Evolutionary conservation across 495 filamentous ascomycete genomes (phyloP).

Genomic region (Trichoderma virens): DNA sequence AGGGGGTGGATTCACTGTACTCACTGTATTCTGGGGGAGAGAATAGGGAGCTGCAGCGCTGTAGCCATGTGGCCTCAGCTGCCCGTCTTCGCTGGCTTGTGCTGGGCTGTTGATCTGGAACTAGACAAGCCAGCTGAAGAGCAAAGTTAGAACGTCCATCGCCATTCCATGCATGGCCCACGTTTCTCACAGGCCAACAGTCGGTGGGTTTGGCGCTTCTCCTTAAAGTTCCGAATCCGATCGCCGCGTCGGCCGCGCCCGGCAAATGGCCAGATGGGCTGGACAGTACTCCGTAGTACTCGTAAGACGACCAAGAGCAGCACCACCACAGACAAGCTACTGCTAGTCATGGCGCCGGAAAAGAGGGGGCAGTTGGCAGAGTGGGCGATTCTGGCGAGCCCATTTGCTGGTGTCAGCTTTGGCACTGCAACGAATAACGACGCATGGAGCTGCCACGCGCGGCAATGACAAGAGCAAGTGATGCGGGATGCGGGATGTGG

Average conservation of each 20-base stretch:
- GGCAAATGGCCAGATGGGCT: neutral
- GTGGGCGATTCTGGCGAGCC: neutral
- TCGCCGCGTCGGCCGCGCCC: neutral
- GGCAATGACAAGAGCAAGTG: neutral
- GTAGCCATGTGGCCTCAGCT: neutral
- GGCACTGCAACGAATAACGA: neutral
- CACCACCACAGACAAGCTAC: neutral
- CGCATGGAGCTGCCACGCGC: slow-evolving; percentile 5
- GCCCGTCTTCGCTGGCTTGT: neutral
- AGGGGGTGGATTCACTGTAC: neutral
- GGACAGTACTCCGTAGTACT: too few species aligned
- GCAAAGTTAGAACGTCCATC: neutral
- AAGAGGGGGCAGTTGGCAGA: neutral
- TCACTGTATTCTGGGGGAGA: neutral
- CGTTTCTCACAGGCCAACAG: neutral
- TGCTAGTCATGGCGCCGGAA: neutral
- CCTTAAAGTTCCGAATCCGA: neutral
- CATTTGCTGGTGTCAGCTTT: neutral
- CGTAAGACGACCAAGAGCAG: too few species aligned
- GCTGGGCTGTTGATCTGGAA: neutral
- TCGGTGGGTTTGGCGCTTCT: neutral
- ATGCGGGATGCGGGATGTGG: neutral
- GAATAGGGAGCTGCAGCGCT: neutral
- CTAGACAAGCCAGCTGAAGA: neutral
- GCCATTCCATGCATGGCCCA: neutral